Evolutionary conservation across 306 rosid genomes (phyloP).

Genomic region (Lotus japonicus): DNA sequence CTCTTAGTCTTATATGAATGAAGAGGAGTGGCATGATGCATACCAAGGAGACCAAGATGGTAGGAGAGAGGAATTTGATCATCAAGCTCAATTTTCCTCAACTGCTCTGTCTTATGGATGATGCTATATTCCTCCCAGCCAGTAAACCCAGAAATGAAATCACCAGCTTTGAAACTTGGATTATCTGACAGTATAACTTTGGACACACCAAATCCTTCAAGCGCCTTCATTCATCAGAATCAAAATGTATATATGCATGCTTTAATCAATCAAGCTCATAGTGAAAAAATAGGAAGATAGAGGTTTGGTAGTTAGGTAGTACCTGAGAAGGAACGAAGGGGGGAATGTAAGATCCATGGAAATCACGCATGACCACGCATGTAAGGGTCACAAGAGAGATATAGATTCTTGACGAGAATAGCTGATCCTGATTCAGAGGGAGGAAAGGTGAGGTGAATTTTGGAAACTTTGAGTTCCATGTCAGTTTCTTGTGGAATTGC

Average conservation of each 20-base stretch:
- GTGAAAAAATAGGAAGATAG: too few relatives aligned
- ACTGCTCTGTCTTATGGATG: slow-evolving; percentile 15
- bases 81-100: slow-evolving; percentile 35
- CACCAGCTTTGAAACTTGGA: slow-evolving; percentile 41
- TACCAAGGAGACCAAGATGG: slow-evolving; percentile 48
- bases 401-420: slow-evolving; percentile 35
- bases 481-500: slow-evolving; percentile 28
- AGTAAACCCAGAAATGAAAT: slow-evolving; percentile 39
- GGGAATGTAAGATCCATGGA: slow-evolving; percentile 36
- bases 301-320: too few relatives aligned
- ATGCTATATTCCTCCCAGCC: slow-evolving; percentile 50
- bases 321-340: slow-evolving; percentile 35
- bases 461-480: slow-evolving; percentile 21
- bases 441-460: background rate
- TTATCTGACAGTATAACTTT: slow-evolving; percentile 43
- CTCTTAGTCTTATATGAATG: background rate
- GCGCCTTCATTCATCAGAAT: slow-evolving; percentile 11
- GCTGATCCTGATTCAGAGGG: background rate
- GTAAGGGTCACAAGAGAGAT: slow-evolving; percentile 43
- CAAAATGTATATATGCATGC: too few relatives aligned
- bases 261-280: too few relatives aligned
- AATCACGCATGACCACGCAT: slow-evolving; percentile 54
- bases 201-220: slow-evolving; percentile 43
- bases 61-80: slow-evolving; percentile 46
- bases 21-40: background rate